Percentiles rank a stretch among this genome's conserved stretches.
Conservation (phyloP, 805 yeast species). For the Cyberlindnera euphorbiiphila region DNA sequence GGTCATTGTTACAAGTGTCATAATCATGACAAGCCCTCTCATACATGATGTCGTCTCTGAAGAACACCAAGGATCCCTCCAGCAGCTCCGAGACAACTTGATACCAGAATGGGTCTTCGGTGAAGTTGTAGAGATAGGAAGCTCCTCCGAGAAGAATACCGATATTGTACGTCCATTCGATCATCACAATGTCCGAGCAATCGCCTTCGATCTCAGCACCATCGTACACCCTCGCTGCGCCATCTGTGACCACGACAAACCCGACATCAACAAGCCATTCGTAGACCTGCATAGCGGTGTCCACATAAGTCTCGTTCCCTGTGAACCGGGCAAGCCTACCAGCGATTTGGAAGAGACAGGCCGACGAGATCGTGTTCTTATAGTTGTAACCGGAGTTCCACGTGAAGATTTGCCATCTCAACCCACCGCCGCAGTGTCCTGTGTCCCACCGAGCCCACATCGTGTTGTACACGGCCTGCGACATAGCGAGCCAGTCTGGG, state of each 20-base stretch:
- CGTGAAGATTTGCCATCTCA: conserved; percentile 71
- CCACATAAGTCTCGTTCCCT: conserved; percentile 49
- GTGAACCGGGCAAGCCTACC: conserved; percentile 63
- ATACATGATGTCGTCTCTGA: conserved; percentile 48
- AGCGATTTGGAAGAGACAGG: conserved; percentile 57
- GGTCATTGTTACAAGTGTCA: conserved; percentile 63
- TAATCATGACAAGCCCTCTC: conserved; percentile 58
- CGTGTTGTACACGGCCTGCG: conserved; percentile 62
- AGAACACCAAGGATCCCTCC: conserved; percentile 44
- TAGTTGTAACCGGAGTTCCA: conserved; percentile 69
- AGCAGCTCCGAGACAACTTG: conserved; percentile 42
- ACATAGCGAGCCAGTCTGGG: conserved; percentile 54
- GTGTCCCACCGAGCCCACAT: conserved; percentile 62
- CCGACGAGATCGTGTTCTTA: conserved; percentile 62
- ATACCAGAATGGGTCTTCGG: conserved; percentile 50
- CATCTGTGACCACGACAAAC: conserved; percentile 37
- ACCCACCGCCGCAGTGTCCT: conserved; percentile 55
- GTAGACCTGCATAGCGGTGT: conserved; percentile 51
- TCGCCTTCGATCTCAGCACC: conserved; percentile 51
- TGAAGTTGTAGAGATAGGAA: conserved; percentile 64
- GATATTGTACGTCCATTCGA: conserved; percentile 68
- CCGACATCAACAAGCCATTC: conserved; percentile 53
- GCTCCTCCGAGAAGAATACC: conserved; percentile 65
- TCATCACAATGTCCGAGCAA: conserved; percentile 46
- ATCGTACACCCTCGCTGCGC: conserved; percentile 42